Percentiles rank a stretch among this genome's conserved stretches.
These are phyloP conservation scores for Cercospora nicotianae DNA, from an alignment of 2,329 filamentous ascomycete genomes.

Conservation along the genomic window DNA sequence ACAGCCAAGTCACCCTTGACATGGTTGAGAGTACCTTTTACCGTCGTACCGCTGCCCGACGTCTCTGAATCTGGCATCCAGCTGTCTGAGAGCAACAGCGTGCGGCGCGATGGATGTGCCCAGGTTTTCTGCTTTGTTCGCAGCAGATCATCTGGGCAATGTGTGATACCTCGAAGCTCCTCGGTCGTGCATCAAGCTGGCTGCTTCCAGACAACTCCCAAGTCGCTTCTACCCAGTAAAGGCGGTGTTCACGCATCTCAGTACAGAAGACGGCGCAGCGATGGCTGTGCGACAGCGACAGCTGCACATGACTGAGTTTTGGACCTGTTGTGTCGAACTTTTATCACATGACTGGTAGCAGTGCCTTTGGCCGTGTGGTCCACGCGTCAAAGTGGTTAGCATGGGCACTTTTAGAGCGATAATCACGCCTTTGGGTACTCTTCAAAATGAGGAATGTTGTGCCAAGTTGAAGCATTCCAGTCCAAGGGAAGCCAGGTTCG, in stretches of 20 bases:
- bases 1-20: background rate
- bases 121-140: background rate
- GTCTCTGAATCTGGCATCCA: background rate
- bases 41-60: background rate
- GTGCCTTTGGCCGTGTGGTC: background rate
- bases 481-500: background rate
- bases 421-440: background rate
- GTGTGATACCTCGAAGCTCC: background rate
- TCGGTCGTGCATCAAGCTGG: background rate
- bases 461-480: background rate
- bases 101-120: background rate
- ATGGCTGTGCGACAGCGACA: background rate
- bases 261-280: background rate
- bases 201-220: background rate
- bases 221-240: background rate
- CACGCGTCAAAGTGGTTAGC: background rate
- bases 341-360: background rate
- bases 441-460: background rate
- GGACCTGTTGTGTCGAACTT: background rate
- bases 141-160: background rate
- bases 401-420: background rate
- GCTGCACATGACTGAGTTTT: background rate
- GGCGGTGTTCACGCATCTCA: background rate
- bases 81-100: background rate
- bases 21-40: background rate